Conservation (phyloP, 108 stramenopile genomes). For the Fragilariopsis cylindrus region DNA sequence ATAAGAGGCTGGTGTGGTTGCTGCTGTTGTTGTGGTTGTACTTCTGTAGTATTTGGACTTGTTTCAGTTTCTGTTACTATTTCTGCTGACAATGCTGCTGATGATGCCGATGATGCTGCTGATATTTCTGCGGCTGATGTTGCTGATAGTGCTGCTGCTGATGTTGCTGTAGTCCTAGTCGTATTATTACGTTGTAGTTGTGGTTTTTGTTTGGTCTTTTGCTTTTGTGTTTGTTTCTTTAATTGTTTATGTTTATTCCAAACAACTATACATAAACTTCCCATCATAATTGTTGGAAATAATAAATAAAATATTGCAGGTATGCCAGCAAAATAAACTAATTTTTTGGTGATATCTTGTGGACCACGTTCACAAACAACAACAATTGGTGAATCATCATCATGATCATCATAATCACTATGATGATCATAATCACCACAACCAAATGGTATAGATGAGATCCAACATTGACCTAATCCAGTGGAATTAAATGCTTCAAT, state of each 20-base stretch:
- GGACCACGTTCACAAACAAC: constrained; percentile 6
- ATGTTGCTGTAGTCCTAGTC: neutral
- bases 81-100: too few species aligned
- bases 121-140: neutral
- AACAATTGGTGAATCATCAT: neutral
- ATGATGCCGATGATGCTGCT: neutral
- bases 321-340: neutral
- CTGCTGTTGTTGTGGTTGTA: neutral
- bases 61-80: neutral
- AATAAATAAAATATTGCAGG: neutral
- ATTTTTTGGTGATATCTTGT: neutral
- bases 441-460: constrained; percentile 6
- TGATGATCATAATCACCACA: neutral
- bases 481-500: constrained; percentile 1
- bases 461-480: neutral
- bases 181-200: neutral
- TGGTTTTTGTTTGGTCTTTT: neutral
- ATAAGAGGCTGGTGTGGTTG: neutral
- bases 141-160: neutral
- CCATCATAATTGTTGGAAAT: constrained; percentile 2
- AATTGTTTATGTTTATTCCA: neutral
- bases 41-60: neutral
- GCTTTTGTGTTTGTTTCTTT: neutral
- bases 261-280: neutral
- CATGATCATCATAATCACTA: too few species aligned